phyloP scores from a whole-genome alignment of 768 basidiomycete species.

The Boletus subparvulus region DNA sequence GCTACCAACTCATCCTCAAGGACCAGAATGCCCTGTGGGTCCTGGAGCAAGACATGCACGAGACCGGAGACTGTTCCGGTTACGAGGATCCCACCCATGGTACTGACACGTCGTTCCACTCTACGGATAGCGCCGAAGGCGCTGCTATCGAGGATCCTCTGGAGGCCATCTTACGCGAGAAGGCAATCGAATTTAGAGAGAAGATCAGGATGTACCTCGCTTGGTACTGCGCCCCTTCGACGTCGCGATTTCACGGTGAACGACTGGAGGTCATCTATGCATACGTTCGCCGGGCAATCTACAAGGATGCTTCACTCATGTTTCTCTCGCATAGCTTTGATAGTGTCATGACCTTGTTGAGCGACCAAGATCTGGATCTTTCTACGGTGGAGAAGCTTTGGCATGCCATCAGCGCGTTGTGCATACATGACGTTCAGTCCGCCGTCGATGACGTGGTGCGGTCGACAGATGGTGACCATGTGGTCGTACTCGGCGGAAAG shows the following conservation, averaged over 20 bases:
- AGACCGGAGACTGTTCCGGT: constrained; percentile 22
- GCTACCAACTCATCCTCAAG: constrained; percentile 36
- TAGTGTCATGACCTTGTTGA: constrained; percentile 30
- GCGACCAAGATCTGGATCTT: constrained; percentile 31
- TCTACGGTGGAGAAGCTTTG: constrained; percentile 36
- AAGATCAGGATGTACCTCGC: constrained; percentile 35
- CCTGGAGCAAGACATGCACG: constrained; percentile 24
- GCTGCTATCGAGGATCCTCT: constrained; percentile 30
- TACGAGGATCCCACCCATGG: constrained; percentile 12
- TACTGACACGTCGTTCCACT: constrained; percentile 6
- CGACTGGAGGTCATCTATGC: constrained; percentile 36
- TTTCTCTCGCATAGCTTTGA: constrained; percentile 36
- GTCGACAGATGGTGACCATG: constrained; percentile 27
- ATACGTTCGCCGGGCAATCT: constrained; percentile 38
- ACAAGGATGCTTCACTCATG: constrained; percentile 39
- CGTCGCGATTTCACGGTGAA: constrained; percentile 35
- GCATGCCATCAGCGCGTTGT: constrained; percentile 27
- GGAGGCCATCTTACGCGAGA: constrained; percentile 36
- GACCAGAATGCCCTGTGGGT: constrained; percentile 40
- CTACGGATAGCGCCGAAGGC: constrained; percentile 3
- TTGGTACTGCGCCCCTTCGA: constrained; percentile 31
- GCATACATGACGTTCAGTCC: constrained; percentile 30
- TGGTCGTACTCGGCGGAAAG: constrained; percentile 34
- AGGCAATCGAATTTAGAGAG: constrained; percentile 31
- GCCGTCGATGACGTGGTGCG: constrained; percentile 35